Conservation (phyloP, 108 stramenopile genomes). For the Nitzschia putrida region DNA sequence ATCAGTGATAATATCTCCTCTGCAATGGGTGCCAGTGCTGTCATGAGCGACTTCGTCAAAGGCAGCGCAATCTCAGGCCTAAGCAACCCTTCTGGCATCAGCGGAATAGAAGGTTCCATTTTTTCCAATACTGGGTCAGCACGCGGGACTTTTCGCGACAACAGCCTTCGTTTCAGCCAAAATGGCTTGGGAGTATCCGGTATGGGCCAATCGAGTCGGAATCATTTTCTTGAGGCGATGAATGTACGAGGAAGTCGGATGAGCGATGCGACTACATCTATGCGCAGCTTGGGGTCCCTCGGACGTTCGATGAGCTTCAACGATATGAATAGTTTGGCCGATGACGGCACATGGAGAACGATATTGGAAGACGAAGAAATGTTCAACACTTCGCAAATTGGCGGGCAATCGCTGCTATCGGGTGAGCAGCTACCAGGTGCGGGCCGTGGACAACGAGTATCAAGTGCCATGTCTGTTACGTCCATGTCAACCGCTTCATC, state of each 20-base stretch:
- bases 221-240: slow-evolving; percentile 22
- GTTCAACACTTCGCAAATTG: background rate
- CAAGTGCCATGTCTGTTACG: slow-evolving; percentile 30
- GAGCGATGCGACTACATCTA: slow-evolving; percentile 5
- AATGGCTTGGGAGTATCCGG: slow-evolving; percentile 18
- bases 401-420: slow-evolving; percentile 3
- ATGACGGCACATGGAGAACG: slow-evolving; percentile 19
- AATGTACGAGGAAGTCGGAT: background rate
- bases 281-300: slow-evolving; percentile 19
- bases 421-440: background rate
- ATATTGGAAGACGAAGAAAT: slow-evolving; percentile 29
- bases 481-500: slow-evolving; percentile 26
- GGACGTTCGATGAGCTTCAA: slow-evolving; percentile 24
- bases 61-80: slow-evolving; percentile 9
- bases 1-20: slow-evolving; percentile 34
- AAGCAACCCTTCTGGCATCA: slow-evolving; percentile 7
- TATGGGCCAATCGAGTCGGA: slow-evolving; percentile 21
- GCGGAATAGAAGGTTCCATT: background rate
- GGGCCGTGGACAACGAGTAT: background rate
- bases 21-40: slow-evolving; percentile 12
- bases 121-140: background rate
- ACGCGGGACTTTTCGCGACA: background rate
- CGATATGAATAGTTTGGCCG: slow-evolving; percentile 21
- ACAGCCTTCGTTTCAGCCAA: slow-evolving; percentile 3
- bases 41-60: slow-evolving; percentile 7